These are phyloP conservation scores for Quaeritorhiza haematococci DNA, from an alignment of 371 early-diverging fungal species.

Conservation along the genomic window DNA sequence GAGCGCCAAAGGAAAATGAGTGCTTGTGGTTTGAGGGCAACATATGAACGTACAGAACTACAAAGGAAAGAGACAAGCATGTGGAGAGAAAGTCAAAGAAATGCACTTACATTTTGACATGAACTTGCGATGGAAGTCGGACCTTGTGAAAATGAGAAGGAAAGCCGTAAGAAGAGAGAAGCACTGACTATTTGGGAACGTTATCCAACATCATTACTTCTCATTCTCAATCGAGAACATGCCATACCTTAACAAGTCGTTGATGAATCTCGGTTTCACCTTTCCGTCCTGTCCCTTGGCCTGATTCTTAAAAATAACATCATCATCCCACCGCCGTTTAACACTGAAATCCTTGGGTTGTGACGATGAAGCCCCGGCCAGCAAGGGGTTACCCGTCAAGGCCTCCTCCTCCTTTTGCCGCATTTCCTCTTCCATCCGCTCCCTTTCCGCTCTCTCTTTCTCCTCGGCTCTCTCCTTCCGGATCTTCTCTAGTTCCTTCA, in stretches of 20 bases:
- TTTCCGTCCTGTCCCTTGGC: constrained; percentile 78
- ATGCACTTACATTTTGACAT: constrained; percentile 67
- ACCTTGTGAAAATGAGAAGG: too few relatives aligned
- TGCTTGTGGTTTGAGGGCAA: neutral
- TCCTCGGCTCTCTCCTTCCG: constrained; percentile 90
- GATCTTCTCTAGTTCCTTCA: constrained; percentile 91
- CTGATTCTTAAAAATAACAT: constrained; percentile 96
- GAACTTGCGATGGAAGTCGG: constrained; percentile 93
- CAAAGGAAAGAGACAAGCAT: too few relatives aligned
- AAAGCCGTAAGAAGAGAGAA: too few relatives aligned
- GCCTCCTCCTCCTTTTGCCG: constrained; percentile 51
- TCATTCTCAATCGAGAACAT: too few relatives aligned
- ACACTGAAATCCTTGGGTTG: constrained; percentile 72
- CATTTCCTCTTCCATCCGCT: constrained; percentile 60
- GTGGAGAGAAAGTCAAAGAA: too few relatives aligned
- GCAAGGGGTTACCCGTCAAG: constrained; percentile 79
- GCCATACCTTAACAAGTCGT: constrained; percentile 85
- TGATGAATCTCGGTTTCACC: constrained; percentile 89
- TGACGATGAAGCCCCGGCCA: constrained; percentile 29
- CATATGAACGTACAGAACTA: neutral
- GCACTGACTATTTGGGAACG: too few relatives aligned
- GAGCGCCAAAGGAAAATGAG: neutral
- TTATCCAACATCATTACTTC: too few relatives aligned
- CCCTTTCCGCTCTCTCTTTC: constrained; percentile 69
- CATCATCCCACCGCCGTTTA: constrained; percentile 95